These are phyloP conservation scores for Oryza punctata DNA, from an alignment of 176 grass and related monocot genomes.

Conservation along the genomic window DNA sequence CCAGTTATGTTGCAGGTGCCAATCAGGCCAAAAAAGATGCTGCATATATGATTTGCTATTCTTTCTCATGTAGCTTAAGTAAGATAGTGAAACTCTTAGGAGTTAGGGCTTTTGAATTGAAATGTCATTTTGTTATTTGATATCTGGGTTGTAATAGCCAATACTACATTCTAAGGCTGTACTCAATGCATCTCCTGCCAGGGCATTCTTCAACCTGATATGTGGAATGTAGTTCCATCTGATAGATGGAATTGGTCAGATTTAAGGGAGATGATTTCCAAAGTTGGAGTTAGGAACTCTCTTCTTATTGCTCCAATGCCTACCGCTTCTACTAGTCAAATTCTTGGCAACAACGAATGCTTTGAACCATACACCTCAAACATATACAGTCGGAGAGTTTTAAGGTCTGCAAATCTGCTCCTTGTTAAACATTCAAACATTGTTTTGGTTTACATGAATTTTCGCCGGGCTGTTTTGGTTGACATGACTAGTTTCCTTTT, in stretches of 20 bases:
- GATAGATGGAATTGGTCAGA: slow-evolving; percentile 72
- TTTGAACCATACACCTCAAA: slow-evolving; percentile 88
- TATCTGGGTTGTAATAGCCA: not conserved
- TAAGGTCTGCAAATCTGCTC: slow-evolving; percentile 54
- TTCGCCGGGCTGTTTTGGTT: not conserved
- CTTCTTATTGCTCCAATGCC: slow-evolving; percentile 97
- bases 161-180: not conserved
- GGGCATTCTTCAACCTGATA: slow-evolving; percentile 82
- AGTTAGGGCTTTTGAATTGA: not conserved
- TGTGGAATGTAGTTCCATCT: slow-evolving; percentile 77
- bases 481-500: slow-evolving; percentile 15
- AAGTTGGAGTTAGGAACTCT: slow-evolving; percentile 79
- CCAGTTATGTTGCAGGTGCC: not conserved
- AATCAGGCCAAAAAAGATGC: not conserved
- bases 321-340: slow-evolving; percentile 95
- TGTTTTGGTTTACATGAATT: not conserved
- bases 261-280: slow-evolving; percentile 56
- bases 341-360: slow-evolving; percentile 96
- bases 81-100: not conserved
- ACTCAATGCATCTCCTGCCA: slow-evolving; percentile 29
- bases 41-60: slow-evolving; percentile 9
- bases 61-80: not conserved
- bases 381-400: slow-evolving; percentile 75
- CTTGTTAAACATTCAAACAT: not conserved
- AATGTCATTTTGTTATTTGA: not conserved